Conservation (phyloP, 2,329 filamentous ascomycete species). For the Stemphylium lycopersici region DNA sequence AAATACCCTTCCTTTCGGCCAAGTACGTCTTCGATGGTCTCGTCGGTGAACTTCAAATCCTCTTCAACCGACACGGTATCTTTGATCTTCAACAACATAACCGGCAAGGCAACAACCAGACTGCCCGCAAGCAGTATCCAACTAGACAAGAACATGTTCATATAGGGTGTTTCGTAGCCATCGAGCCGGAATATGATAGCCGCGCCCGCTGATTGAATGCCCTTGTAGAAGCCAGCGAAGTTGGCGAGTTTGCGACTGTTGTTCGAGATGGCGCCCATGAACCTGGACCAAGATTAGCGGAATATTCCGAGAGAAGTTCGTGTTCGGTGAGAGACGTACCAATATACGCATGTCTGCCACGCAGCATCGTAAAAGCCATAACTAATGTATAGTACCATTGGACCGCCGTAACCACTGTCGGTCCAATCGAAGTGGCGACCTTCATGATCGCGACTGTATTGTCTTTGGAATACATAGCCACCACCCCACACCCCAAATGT, state of each 20-base stretch:
- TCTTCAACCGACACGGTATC: conserved; percentile 71
- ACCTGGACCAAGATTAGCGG: conserved; percentile 57
- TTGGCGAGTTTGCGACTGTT: conserved; percentile 88
- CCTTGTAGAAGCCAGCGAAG: conserved; percentile 86
- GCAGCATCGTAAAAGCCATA: conserved; percentile 86
- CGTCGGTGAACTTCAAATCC: conserved; percentile 81
- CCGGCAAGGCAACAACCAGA: conserved; percentile 74
- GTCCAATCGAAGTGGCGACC: conserved; percentile 64
- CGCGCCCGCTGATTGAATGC: conserved; percentile 80
- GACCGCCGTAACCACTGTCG: conserved; percentile 69
- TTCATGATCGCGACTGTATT: conserved; percentile 53
- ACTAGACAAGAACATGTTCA: conserved; percentile 72
- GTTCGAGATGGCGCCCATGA: conserved; percentile 90
- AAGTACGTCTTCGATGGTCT: conserved; percentile 58
- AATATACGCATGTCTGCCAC: conserved; percentile 89
- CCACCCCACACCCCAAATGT: conserved; percentile 81
- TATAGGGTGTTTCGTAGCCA: conserved; percentile 60
- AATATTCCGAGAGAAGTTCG: not conserved
- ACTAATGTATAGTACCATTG: conserved; percentile 86
- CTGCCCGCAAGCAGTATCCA: conserved; percentile 76
- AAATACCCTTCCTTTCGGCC: not conserved
- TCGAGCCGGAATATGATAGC: conserved; percentile 76
- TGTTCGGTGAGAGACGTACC: conserved; percentile 56
- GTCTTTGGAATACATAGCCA: conserved; percentile 74
- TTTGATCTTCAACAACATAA: conserved; percentile 76